phyloP scores from a whole-genome alignment of 306 rosid species.

The Begonia masoniana region DNA sequence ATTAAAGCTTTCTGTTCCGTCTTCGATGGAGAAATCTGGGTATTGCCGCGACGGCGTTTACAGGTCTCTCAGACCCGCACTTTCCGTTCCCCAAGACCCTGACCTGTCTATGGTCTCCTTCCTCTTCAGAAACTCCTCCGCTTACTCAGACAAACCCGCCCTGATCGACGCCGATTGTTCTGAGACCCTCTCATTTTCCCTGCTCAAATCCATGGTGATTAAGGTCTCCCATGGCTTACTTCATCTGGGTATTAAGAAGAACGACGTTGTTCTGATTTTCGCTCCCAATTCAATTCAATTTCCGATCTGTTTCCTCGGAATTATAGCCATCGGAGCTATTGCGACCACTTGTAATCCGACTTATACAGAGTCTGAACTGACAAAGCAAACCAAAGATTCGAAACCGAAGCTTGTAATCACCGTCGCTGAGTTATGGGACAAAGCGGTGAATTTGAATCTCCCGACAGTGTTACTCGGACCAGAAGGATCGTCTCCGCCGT shows the following conservation, averaged over 20 bases:
- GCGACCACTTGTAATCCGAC: slow-evolving; percentile 64
- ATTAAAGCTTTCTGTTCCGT: not conserved
- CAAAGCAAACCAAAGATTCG: slow-evolving; percentile 57
- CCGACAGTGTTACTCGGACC: slow-evolving; percentile 40
- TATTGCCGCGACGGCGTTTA: slow-evolving; percentile 61
- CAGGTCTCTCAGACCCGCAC: slow-evolving; percentile 57
- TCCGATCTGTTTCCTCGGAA: slow-evolving; percentile 44
- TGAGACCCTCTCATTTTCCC: slow-evolving; percentile 31
- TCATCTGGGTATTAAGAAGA: slow-evolving; percentile 43
- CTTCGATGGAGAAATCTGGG: slow-evolving; percentile 72
- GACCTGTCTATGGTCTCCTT: slow-evolving; percentile 47
- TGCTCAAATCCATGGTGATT: slow-evolving; percentile 31
- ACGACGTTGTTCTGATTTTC: slow-evolving; percentile 67
- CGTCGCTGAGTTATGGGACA: slow-evolving; percentile 46
- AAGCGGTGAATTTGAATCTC: slow-evolving; percentile 33
- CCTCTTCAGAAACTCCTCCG: slow-evolving; percentile 35
- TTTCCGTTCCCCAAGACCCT: slow-evolving; percentile 28
- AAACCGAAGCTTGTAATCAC: slow-evolving; percentile 62
- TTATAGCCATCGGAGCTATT: slow-evolving; percentile 50
- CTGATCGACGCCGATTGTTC: slow-evolving; percentile 46
- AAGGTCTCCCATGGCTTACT: slow-evolving; percentile 39
- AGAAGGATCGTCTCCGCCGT: not conserved
- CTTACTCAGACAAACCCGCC: slow-evolving; percentile 44
- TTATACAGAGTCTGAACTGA: slow-evolving; percentile 48
- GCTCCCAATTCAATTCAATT: slow-evolving; percentile 57